Evolutionary conservation across 2,329 filamentous ascomycete species (phyloP), one percentile per base, ranked within the genome.

Genomic region (Cercospora zeae-maydis): DNA sequence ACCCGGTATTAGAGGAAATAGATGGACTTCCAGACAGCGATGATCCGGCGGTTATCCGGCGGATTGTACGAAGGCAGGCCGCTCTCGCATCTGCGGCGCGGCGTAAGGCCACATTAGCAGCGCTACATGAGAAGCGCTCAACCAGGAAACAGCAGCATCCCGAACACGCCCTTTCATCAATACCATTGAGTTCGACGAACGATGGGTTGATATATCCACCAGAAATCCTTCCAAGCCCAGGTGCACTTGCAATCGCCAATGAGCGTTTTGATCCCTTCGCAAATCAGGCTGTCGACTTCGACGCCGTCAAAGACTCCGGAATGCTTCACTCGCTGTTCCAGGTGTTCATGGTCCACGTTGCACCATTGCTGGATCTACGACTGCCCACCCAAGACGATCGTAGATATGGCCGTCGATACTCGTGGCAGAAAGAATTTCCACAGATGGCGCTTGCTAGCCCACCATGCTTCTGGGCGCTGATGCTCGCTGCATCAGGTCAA

Each of bases 51-150:
- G 58, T 63, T 8, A 58, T 66, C 24, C 62, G 62, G 3, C 62
- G 62, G 33, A 66, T 66, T 13, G 65, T 66, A n/a, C 51, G 65
- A 47, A 59, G 65, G 21, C 62, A 66, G 39, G 65, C 65, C 11
- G 65, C 65, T 58, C 55, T 66, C 10, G 65, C 65, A 36, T 66
- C 62, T 7, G 65, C 60, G 9, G 59, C 49, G 13, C 52, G 57
- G n/a, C 62, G 65, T 5, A 66, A 64, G 54, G 62, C 59, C 36
- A 66, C 65, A 47, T 63, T 66, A 37, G 65, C 65, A 24, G 64
- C 64, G 19, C 58, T 58, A 33, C 53, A 61, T 36, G 57, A 63
- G 54, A 64, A 64, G 33, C 62, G 62, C 9, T 54, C 45, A 24
- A 55, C 37, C n/a, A 47, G 30, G 34, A 27, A 24, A n/a, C 14